Percentiles rank a stretch among this genome's conserved stretches.
Evolutionary conservation across 2,329 filamentous ascomycete genomes (phyloP).

Genomic region (Phaeosphaeria sp.): DNA sequence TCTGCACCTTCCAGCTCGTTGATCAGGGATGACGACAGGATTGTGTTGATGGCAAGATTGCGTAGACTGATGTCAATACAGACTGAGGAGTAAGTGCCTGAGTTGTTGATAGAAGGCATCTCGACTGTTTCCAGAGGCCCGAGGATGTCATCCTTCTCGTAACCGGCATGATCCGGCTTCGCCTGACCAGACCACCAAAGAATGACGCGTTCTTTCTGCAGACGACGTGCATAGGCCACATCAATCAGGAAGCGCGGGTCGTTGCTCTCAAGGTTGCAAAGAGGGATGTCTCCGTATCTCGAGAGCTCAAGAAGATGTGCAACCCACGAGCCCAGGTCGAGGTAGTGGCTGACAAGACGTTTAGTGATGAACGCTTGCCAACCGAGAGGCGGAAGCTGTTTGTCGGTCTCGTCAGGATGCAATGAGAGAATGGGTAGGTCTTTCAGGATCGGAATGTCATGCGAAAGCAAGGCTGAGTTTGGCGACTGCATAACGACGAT

Average conservation of each 20-base stretch:
- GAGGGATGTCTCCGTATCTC: constrained; percentile 88
- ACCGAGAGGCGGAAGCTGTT: constrained; percentile 85
- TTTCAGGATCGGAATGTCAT: constrained; percentile 82
- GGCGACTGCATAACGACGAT: constrained; percentile 92
- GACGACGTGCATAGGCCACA: constrained; percentile 86
- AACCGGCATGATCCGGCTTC: constrained; percentile 91
- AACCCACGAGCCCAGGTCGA: constrained; percentile 93
- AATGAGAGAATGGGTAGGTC: constrained; percentile 86
- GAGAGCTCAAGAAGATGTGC: constrained; percentile 86
- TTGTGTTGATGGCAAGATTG: constrained; percentile 96
- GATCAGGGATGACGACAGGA: constrained; percentile 93
- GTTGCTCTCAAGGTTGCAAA: constrained; percentile 94
- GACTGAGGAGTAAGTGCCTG: constrained; percentile 92
- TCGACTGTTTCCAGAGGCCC: constrained; percentile 84
- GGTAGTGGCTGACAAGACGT: constrained; percentile 84
- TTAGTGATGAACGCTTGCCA: constrained; percentile 93
- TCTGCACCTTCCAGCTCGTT: constrained; percentile 94
- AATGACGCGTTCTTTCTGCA: constrained; percentile 91
- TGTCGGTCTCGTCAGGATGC: constrained; percentile 82
- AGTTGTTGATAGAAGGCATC: constrained; percentile 93
- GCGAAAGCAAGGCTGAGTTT: constrained; percentile 78
- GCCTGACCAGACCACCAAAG: constrained; percentile 94
- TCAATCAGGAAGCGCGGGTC: constrained; percentile 96
- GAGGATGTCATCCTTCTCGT: constrained; percentile 89
- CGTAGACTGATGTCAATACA: constrained; percentile 94